Evolutionary conservation across 2,329 filamentous ascomycete species (phyloP), one percentile per base, ranked within the genome.

Genomic region (Penicillium sp.): DNA sequence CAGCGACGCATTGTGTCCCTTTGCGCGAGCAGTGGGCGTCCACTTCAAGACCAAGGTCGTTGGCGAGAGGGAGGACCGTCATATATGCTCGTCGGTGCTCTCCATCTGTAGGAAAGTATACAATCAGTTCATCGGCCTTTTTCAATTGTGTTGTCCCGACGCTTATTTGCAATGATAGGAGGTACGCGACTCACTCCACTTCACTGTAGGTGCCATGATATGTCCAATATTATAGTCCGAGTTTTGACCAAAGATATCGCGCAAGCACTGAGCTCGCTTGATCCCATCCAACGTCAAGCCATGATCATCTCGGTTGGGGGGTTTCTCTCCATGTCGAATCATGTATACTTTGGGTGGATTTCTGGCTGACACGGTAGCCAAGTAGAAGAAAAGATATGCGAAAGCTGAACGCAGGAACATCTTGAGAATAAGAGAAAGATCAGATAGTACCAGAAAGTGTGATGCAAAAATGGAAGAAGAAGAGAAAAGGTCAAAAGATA

Each of bases 241-340:
- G 13, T 55, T 19, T 15, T 60, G 53, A 0, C 71, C 70, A 42
- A 75, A 75, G 2, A 74, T 58, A 10, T 60, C 44, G 12, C 72
- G 72, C 17, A 75, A 60, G 53, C 73, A 75, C 49, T 72, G 65
- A 6, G 73, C 72, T 38, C 73, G 72, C 53, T 55, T 62, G 44
- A 66, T 50, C 1, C 73, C 73, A 8, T 73, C 72, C 2, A 56
- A 24, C 19, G 62, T 71, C 10, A 75, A 59, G 2, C 68, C 68
- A 35, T 69, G 67, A 26, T 74, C 67, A 10, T 65, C 30, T 8
- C 64, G 64, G 37, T 73, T 53, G 1, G 22, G 54, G 6, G 73
- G 64, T 35, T 75, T 75, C 55, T 75, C 73, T 37, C 70, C 73
- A 53, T 75, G 73, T 10, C 73, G 72, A 53, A 75, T 72, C 19